Base-by-base conservation (phyloP, 1,284 basidiomycete species). In the Rhizopogon parksii region DNA sequence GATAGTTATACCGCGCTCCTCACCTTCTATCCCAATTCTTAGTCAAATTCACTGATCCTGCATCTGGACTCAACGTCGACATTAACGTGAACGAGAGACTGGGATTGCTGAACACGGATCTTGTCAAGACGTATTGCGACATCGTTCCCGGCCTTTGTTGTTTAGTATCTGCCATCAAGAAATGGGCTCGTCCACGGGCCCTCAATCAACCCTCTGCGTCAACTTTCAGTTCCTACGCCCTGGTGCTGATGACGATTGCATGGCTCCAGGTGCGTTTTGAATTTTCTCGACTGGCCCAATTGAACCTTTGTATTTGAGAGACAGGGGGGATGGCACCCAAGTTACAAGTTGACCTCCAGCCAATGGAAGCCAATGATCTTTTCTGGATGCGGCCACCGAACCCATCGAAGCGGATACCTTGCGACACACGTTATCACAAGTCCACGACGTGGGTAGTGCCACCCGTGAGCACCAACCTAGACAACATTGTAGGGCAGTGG, bases 51-150 rank as follows among this genome's bases (percentile, higher is more conserved):
- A 59, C 50, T 7, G 78, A 83, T 55, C 68, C 65, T 1, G n/a
- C 24, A 0, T 76, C 73, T 0, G 61, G 64, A 6, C 55, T 81
- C 21, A 53, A 69, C 0, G 75, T 78, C 54, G 82, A 83, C 54
- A 66, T 83, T 50, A 82, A 81, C 56, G 68, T 81, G 49, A 83
- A 83, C 59, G 76, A 80, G 32, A 75, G 73, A 11, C 68, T 83
- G 1, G 82, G 82, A 0, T 53, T 75, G 0, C 56, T 68, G 40
- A 83, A 82, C 52, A 77, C 80, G 0, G 51, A 63, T 8, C 61
- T 85, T 47, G 64, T 85, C 39, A 63, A 61, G 21, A 60, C 61
- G 6, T 83, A 83, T 59, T 78, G 74, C 50, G 59, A 69, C 21
- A 55, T 74, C 0, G 67, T 61, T 3, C 75, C 75, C 0, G 51